phyloP scores from a whole-genome alignment of 495 filamentous ascomycete species.

The Penicillium roqueforti region DNA sequence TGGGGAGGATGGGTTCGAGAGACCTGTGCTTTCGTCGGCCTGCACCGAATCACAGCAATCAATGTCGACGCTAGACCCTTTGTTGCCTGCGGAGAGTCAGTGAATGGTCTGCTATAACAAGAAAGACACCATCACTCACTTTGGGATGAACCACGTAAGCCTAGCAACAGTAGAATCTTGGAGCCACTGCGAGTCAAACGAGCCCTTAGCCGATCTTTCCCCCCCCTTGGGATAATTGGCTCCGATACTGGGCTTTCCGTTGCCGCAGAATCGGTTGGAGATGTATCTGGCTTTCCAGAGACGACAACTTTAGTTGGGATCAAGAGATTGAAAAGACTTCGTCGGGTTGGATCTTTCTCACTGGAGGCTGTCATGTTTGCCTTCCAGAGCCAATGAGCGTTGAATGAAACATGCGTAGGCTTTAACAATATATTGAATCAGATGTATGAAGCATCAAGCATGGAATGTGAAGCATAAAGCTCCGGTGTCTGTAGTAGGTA shows the following conservation, averaged over 20 bases:
- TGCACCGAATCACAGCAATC: conserved; percentile 8
- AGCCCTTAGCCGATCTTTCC: conserved; percentile 13
- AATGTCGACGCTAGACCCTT: conserved; percentile 12
- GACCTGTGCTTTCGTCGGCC: background rate
- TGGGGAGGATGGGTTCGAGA: background rate
- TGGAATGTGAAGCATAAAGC: background rate
- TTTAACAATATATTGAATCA: conserved; percentile 10
- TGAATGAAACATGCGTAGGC: background rate
- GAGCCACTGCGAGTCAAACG: conserved; percentile 26
- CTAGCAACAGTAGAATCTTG: conserved; percentile 23
- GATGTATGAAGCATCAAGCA: background rate
- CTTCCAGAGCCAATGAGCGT: conserved; percentile 7
- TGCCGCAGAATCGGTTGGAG: conserved; percentile 19
- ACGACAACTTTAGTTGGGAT: conserved; percentile 16
- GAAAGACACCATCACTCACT: conserved; percentile 8
- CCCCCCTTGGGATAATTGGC: conserved; percentile 1
- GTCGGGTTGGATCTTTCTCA: conserved; percentile 15
- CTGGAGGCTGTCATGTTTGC: conserved; percentile 20
- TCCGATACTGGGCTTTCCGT: conserved; percentile 29
- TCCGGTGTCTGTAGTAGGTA: background rate
- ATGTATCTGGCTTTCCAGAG: conserved; percentile 10
- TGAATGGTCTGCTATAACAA: background rate
- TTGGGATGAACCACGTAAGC: conserved; percentile 18
- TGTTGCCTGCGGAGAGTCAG: conserved; percentile 14
- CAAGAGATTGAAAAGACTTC: conserved; percentile 24